Conservation (phyloP, 2,329 filamentous ascomycete species). For the Pseudocercospora macadamiae region DNA sequence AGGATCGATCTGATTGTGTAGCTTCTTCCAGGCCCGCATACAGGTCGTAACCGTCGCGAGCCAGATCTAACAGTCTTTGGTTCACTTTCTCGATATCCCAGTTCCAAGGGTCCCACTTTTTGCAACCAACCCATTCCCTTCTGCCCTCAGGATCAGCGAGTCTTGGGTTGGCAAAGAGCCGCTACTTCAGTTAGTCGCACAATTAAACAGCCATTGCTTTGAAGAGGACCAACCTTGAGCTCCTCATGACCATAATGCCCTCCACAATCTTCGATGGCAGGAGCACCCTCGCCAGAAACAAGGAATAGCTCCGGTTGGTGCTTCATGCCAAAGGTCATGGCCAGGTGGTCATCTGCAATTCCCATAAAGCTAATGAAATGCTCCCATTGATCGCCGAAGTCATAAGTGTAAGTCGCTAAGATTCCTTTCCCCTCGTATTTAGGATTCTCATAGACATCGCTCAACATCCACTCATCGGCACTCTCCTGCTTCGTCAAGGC, state of each 20-base stretch:
- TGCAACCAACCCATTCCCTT: not conserved
- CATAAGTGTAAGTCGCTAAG: not conserved
- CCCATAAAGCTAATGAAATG: not conserved
- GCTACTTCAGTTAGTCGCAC: too few relatives aligned
- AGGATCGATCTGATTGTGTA: too few relatives aligned
- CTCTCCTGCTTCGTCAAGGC: not conserved
- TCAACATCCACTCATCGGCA: not conserved
- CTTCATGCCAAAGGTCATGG: not conserved
- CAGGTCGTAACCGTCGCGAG: not conserved
- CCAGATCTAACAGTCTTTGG: not conserved
- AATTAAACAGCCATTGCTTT: too few relatives aligned
- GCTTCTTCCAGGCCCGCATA: not conserved
- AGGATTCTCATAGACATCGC: not conserved
- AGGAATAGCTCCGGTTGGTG: not conserved
- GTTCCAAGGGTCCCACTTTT: not conserved
- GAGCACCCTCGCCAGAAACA: not conserved
- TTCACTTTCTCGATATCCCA: not conserved
- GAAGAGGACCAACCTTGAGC: too few relatives aligned
- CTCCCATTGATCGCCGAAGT: not conserved
- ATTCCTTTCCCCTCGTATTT: not conserved
- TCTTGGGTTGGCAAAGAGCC: not conserved
- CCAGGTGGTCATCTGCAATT: not conserved
- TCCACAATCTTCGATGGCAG: not conserved
- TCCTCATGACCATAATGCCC: not conserved
- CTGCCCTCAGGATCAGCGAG: not conserved